phyloP scores from a whole-genome alignment of 2,329 filamentous ascomycete species.

The Aspergillus carbonarius region DNA sequence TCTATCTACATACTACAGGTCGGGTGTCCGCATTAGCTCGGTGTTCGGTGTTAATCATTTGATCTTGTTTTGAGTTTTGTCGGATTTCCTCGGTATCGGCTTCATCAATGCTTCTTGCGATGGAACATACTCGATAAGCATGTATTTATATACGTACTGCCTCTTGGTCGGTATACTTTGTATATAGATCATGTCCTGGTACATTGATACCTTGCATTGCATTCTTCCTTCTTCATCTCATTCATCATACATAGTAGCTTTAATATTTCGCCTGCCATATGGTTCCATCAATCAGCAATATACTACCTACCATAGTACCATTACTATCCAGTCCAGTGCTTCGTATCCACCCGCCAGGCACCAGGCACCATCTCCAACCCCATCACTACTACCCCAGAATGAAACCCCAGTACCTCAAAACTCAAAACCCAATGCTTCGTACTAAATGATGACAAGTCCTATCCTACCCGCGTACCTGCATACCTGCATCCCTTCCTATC shows the following conservation, averaged over 20 bases:
- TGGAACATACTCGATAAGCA: background rate
- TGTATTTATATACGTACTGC: background rate
- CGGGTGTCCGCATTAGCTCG: conserved; percentile 6
- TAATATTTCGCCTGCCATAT: too few relatives aligned
- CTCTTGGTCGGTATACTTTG: too few relatives aligned
- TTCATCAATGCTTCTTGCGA: background rate
- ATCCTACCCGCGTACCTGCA: background rate
- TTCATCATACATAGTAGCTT: too few relatives aligned
- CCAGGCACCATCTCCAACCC: background rate
- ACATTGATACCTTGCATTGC: too few relatives aligned
- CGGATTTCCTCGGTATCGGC: background rate
- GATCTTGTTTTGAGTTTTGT: background rate
- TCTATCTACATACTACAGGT: background rate
- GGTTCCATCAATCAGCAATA: too few relatives aligned
- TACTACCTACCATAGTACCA: too few relatives aligned
- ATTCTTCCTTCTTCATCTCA: too few relatives aligned
- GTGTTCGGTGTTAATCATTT: conserved; percentile 3
- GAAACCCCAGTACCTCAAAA: too few relatives aligned
- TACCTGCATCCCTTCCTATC: background rate
- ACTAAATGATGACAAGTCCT: background rate
- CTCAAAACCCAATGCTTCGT: too few relatives aligned
- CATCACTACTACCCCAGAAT: background rate
- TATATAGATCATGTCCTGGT: too few relatives aligned
- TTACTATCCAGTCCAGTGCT: too few relatives aligned
- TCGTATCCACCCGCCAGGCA: too few relatives aligned